Base-by-base conservation (phyloP, 306 rosid genomes). In the Trifolium repens region DNA sequence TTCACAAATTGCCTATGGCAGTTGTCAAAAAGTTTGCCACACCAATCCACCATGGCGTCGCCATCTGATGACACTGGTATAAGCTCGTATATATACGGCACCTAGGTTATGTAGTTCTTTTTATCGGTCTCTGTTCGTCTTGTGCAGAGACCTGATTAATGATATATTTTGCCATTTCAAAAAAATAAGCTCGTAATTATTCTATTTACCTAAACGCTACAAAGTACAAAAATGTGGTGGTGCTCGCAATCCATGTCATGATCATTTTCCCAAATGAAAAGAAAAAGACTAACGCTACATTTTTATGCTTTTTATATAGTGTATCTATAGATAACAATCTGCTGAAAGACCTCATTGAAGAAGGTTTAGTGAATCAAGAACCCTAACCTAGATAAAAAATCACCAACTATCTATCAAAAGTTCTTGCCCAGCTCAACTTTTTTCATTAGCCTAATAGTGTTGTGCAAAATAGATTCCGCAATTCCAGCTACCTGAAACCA, bases 401-500 rank as follows among this genome's bases (percentile, higher is more conserved):
- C 73, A 39, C 74, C 52, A 49, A 71, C 85, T 80, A 77, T 63
- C 87, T 81, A 89, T 96, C 93, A 96, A 80, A 89, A 84, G 60
- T 89, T 89, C 69, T 96, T 96, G 71, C 99, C 99, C 69, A 96
- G 89, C 71, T 96, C 99, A 74, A 96, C 79, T 76, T 96, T 96
- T 84, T 69, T 96, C 87, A 96, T 67, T 54, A 96, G 22, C 79
- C 96, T 88, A 35, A 90, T 1, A 67, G 97, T 88, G 81, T 89
- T 89, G 92, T 96, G 89, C 76, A 92, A 90, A 85, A 92, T 83
- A 5, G 99, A 84, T 79, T 96, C 99, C 90, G 87, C 5, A 79
- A 96, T 96, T 84, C 99, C 99, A 37, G 99, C 99, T 2, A 96
- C 99, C 98, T 96, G 97, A 73, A 89, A 85, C 77, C 73, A 72